Evolutionary conservation across 306 rosid genomes (phyloP), one percentile per base, ranked within the genome.

Genomic region (Calophaca sinica): DNA sequence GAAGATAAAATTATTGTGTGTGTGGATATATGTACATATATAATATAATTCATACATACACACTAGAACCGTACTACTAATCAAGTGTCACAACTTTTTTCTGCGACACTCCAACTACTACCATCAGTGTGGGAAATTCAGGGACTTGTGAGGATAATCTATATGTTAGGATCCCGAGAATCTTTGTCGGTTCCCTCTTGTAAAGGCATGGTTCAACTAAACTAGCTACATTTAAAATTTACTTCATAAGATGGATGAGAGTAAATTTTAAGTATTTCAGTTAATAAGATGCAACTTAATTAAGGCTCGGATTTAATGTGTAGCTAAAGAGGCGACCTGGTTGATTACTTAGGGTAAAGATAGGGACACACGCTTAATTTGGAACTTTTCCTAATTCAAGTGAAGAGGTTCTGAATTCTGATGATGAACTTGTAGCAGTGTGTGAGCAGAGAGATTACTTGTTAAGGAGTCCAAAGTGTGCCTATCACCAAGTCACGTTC

Each of bases 21-120:
- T 20, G 26, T 20, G 26, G 26, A 20, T 44, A 44, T 44, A 44
- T 9, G 4, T 44, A 44, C 9, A 9, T 44, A 44, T 44, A 64
- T n/a, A 5, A n/a, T 62, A 39, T 14, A 61, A 39, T 39, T n/a
- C 4, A 7, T 38, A 38, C 6, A 29, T 4, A 31, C 5, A 67
- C 58, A 48, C 29, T 46, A 29, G 72, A 48, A 35, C 53, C 46
- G 60, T 62, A 66, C 75, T 53, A 35, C 32, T 5, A 46, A 48
- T 48, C 52, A 14, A 65, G 74, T 72, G 77, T 59, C 46, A 44
- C 80, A 68, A 76, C 62, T 78, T 82, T 84, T 45, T 76, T 86
- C 84, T 80, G 74, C 71, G 74, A 79, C 77, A 81, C 84, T 51
- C 65, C 75, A 73, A 20, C 80, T 8, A 59, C 79, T 53, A 61